Evolutionary conservation across 805 yeast species (phyloP).

Genomic region (Yamadazyma endophytica): DNA sequence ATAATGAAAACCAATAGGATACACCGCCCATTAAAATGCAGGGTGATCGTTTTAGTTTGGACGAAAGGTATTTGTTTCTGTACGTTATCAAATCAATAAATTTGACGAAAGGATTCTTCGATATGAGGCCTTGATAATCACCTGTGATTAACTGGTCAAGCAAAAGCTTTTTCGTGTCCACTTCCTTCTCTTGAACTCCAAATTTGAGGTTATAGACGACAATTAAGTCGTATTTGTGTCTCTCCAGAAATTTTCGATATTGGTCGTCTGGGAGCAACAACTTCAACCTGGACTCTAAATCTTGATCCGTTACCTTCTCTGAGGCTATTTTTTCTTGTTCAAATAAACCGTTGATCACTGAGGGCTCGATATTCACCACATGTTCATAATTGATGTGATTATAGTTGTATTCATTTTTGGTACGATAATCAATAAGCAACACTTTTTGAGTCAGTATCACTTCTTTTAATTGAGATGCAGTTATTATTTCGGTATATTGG

Average conservation of each 20-base stretch:
- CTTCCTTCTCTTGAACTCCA: constrained; percentile 19
- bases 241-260: constrained; percentile 44
- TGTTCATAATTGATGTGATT: constrained; percentile 61
- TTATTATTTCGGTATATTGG: constrained; percentile 15
- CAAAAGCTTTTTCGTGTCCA: constrained; percentile 31
- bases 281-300: constrained; percentile 59
- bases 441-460: constrained; percentile 9
- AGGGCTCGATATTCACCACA: constrained; percentile 73
- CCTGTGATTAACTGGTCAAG: constrained; percentile 26
- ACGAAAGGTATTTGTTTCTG: constrained; percentile 29
- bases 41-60: constrained; percentile 29
- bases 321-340: constrained; percentile 6
- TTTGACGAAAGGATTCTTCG: constrained; percentile 52
- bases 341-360: constrained; percentile 26
- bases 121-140: constrained; percentile 36
- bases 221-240: constrained; percentile 57
- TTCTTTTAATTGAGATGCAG: constrained; percentile 15
- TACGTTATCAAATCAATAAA: constrained; percentile 37
- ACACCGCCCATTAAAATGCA: constrained; percentile 36
- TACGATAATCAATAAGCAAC: constrained; percentile 70
- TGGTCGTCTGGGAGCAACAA: constrained; percentile 56
- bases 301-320: constrained; percentile 51
- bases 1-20: constrained; percentile 24
- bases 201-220: constrained; percentile 58
- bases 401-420: constrained; percentile 52